These are phyloP conservation scores for Ustilago shanxiensis DNA, from an alignment of 1,284 basidiomycete species.

Conservation along the genomic window DNA sequence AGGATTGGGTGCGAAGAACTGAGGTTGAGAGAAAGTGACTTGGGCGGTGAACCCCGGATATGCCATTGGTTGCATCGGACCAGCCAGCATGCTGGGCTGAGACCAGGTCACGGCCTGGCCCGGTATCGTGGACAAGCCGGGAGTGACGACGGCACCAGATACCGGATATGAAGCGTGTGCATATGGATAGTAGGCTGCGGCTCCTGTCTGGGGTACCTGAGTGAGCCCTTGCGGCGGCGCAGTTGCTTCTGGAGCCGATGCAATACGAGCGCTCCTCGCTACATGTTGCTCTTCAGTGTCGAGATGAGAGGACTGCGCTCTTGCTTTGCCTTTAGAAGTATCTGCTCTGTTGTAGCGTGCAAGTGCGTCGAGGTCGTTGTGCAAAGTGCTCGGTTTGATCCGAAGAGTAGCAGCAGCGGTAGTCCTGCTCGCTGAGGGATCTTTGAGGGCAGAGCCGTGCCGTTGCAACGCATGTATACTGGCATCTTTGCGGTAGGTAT, in stretches of 20 bases:
- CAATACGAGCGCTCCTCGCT: neutral
- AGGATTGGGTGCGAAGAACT: slow-evolving; percentile 35
- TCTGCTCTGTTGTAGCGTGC: slow-evolving; percentile 12
- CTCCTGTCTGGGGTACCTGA: slow-evolving; percentile 3
- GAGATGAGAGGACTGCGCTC: slow-evolving; percentile 5
- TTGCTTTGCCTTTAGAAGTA: slow-evolving; percentile 32
- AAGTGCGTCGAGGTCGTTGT: slow-evolving; percentile 21
- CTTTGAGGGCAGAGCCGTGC: neutral
- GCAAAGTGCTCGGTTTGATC: neutral
- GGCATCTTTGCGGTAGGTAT: slow-evolving; percentile 4
- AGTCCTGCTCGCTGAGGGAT: neutral
- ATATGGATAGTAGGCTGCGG: slow-evolving; percentile 28
- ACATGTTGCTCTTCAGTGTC: neutral
- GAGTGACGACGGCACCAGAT: slow-evolving; percentile 8
- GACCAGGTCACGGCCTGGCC: slow-evolving; percentile 32
- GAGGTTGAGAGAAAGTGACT: slow-evolving; percentile 42
- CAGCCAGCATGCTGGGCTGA: slow-evolving; percentile 30
- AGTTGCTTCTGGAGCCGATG: neutral
- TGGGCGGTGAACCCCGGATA: slow-evolving; percentile 46
- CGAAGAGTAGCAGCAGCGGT: no score
- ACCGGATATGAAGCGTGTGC: slow-evolving; percentile 18
- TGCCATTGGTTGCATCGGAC: slow-evolving; percentile 16
- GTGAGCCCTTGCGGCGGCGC: slow-evolving; percentile 1
- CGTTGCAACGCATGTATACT: neutral
- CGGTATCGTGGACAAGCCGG: slow-evolving; percentile 15